Conservation (phyloP, 2,329 filamentous ascomycete genomes). For the Pseudophaeomoniella oleicola region DNA sequence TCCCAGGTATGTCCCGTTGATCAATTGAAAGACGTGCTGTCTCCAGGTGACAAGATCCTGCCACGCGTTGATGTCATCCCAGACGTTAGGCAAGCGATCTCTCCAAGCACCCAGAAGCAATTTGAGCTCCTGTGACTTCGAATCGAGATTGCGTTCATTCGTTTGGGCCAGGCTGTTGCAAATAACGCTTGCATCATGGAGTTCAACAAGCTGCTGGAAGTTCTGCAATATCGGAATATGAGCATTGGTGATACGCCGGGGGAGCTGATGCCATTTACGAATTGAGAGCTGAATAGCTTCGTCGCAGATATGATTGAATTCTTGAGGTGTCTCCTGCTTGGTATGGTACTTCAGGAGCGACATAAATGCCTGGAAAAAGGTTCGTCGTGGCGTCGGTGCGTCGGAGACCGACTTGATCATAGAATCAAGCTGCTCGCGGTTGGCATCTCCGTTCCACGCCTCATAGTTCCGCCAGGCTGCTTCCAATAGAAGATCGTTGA, state of each 20-base stretch:
- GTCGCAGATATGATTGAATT: constrained; percentile 84
- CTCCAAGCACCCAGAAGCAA: constrained; percentile 87
- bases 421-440: constrained; percentile 77
- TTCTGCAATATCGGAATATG: constrained; percentile 92
- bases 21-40: constrained; percentile 95
- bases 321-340: constrained; percentile 62
- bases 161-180: constrained; percentile 81
- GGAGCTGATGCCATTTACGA: constrained; percentile 97
- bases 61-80: constrained; percentile 99
- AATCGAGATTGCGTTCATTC: constrained; percentile 70
- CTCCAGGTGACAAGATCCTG: constrained; percentile 99
- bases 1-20: constrained; percentile 84
- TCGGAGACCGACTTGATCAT: constrained; percentile 97
- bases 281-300: constrained; percentile 96
- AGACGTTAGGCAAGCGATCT: constrained; percentile 88
- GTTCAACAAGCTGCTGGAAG: constrained; percentile 93
- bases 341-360: constrained; percentile 85
- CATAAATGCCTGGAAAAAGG: constrained; percentile 99
- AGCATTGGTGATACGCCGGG: constrained; percentile 79
- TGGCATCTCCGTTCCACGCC: constrained; percentile 77
- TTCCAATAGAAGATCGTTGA: constrained; percentile 89
- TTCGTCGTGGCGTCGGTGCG: constrained; percentile 79
- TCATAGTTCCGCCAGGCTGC: constrained; percentile 93
- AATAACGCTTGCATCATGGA: constrained; percentile 95
- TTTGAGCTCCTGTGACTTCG: constrained; percentile 92